phyloP scores from a whole-genome alignment of 108 stramenopile genomes.

The Stephanodiscus triporus region DNA sequence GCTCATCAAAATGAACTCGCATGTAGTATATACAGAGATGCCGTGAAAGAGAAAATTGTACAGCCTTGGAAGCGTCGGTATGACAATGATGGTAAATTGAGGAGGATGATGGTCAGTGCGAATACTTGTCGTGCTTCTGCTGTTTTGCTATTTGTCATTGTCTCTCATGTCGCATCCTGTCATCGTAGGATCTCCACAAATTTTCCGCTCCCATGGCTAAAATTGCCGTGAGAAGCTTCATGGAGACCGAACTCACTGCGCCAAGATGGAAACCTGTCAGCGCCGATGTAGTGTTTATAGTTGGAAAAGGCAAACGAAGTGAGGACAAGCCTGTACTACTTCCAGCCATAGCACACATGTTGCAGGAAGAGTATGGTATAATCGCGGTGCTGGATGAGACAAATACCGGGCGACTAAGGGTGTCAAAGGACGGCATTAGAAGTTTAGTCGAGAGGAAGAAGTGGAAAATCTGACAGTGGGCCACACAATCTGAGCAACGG shows the following conservation, averaged over 20 bases:
- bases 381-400: constrained; percentile 43
- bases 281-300: constrained; percentile 61
- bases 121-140: constrained; percentile 1
- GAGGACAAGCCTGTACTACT: constrained; percentile 56
- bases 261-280: constrained; percentile 11
- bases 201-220: constrained; percentile 71
- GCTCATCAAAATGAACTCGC: constrained; percentile 73
- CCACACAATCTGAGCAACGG: too few species aligned
- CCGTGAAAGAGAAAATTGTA: constrained; percentile 50
- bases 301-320: constrained; percentile 68
- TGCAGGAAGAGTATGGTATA: constrained; percentile 54
- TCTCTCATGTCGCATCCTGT: background rate
- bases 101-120: constrained; percentile 30
- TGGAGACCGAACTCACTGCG: constrained; percentile 46
- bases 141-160: background rate
- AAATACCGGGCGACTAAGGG: constrained; percentile 58
- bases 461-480: background rate
- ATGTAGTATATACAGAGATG: constrained; percentile 64
- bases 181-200: constrained; percentile 62
- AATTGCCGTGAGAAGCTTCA: constrained; percentile 64
- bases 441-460: constrained; percentile 32
- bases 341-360: constrained; percentile 34
- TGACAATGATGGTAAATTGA: constrained; percentile 35
- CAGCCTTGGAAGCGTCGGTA: constrained; percentile 34
- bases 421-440: constrained; percentile 31